Base-by-base conservation (phyloP, 2,329 filamentous ascomycete species). In the Didymella glomerata region DNA sequence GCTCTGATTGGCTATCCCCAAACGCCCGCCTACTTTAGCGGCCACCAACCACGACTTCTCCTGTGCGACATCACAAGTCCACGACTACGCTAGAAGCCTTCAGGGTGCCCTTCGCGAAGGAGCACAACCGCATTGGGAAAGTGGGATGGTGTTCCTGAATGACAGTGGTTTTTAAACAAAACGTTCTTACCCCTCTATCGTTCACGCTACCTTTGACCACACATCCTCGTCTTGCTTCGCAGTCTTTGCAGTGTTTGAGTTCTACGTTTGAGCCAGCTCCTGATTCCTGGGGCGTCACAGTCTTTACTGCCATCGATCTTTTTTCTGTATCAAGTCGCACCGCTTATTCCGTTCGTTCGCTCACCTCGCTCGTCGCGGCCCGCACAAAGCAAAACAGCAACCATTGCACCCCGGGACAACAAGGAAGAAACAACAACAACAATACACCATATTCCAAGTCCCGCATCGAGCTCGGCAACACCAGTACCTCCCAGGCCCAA, bases 1-100 rank as follows among this genome's bases (percentile, higher is more conserved):
- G 30, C 20, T 49, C 20, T 65, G 62, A 65, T 65, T 67, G 62
- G 65, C 42, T 20, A 48, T 8, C 25, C n/a, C 38, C 46, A 59
- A 54, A 60, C 60, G 62, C 61, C 61, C 52, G 28, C 57, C 59
- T 61, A 63, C 57, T 62, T 57, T 63, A 60, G 57, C 52, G 51
- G 38, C 57, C 64, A 56, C 65, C 65, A 68, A 42, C 38, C 38
- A 41, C 38, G 20, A 41, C 38, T 41, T 22, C 62, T 64, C 61
- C 51, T 56, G 60, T 61, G 57, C 65, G 51, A 68, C 65, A 58
- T 63, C 47, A 41, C 30, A 50, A n/a, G 16, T 57, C 46, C 34
- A 59, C 48, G 40, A 41, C 51, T 48, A 54, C 51, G 46, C 52
- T 53, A 58, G 24, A 28, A 36, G 32, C 30, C 8, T 46, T 52